phyloP scores from a whole-genome alignment of 225 moss, liverwort and hornwort species.

The Marchantia polymorpha region DNA sequence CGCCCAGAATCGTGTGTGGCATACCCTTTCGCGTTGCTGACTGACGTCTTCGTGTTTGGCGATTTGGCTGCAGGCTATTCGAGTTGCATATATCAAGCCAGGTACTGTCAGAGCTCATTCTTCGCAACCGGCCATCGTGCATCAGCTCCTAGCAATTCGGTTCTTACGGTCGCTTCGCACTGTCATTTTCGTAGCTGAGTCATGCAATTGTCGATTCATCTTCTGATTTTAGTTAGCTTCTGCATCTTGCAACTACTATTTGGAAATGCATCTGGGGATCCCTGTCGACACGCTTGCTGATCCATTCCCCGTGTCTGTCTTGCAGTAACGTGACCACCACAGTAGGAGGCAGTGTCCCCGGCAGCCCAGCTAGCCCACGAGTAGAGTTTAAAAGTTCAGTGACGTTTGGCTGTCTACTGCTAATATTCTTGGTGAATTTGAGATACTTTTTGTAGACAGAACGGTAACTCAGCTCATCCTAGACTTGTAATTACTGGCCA shows the following conservation, averaged over 20 bases:
- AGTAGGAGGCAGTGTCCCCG: background rate
- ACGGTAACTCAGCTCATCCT: background rate
- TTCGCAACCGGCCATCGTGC: background rate
- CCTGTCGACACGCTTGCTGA: background rate
- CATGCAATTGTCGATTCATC: too few relatives aligned
- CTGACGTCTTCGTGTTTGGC: background rate
- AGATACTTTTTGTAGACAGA: constrained; percentile 21
- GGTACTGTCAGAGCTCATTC: constrained; percentile 11
- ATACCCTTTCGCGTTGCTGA: too few relatives aligned
- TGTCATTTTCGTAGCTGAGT: background rate
- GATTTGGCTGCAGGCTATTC: constrained; percentile 31
- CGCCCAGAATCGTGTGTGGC: too few relatives aligned
- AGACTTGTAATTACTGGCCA: constrained; percentile 22
- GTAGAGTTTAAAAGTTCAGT: constrained; percentile 17
- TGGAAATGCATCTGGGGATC: background rate
- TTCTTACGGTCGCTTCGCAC: background rate
- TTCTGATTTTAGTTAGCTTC: too few relatives aligned
- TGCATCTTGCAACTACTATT: background rate
- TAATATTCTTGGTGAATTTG: constrained; percentile 25
- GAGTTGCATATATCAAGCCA: constrained; percentile 28
- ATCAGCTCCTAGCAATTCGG: background rate
- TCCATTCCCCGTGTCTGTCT: background rate
- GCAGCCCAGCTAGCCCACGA: background rate
- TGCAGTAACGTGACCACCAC: constrained; percentile 38
- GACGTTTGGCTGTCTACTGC: constrained; percentile 20